Evolutionary conservation across 306 rosid species (phyloP).

Genomic region (Vigna hirtella): DNA sequence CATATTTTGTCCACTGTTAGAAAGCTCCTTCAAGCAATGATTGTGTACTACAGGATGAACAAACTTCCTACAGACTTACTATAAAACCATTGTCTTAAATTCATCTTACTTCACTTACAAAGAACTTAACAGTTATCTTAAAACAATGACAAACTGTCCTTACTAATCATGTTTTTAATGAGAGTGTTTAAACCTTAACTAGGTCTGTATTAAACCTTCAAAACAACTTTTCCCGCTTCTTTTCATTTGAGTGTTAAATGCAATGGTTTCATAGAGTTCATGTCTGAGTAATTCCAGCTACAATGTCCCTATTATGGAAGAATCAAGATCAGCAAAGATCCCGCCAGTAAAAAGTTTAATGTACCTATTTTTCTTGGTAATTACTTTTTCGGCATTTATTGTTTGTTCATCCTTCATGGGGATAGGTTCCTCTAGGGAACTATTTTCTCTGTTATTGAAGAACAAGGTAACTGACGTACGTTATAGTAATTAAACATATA

Average conservation of each 20-base stretch:
- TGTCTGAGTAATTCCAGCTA: not conserved
- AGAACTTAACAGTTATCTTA: not conserved
- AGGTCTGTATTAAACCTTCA: conserved; percentile 8
- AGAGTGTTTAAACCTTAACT: not conserved
- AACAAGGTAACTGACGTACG: conserved; percentile 14
- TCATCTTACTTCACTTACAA: not conserved
- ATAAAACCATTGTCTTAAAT: conserved; percentile 15
- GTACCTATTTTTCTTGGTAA: conserved; percentile 2
- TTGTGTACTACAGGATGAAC: not conserved
- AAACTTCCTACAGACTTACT: not conserved
- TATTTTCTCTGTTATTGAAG: not conserved
- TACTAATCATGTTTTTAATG: conserved; percentile 15
- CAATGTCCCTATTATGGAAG: not conserved
- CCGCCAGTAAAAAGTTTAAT: not conserved
- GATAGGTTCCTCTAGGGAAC: not conserved
- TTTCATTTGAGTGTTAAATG: not conserved
- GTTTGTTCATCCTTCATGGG: not conserved
- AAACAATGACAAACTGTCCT: not conserved
- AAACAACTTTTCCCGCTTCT: conserved; percentile 49
- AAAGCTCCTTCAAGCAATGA: conserved; percentile 22
- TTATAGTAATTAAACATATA: conserved; percentile 7
- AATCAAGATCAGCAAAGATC: conserved; percentile 17
- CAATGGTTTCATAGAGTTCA: not conserved
- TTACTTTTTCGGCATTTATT: not conserved
- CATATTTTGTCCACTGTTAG: not conserved